Evolutionary conservation across 805 yeast genomes (phyloP).

Genomic region (Nakazawaea peltata): DNA sequence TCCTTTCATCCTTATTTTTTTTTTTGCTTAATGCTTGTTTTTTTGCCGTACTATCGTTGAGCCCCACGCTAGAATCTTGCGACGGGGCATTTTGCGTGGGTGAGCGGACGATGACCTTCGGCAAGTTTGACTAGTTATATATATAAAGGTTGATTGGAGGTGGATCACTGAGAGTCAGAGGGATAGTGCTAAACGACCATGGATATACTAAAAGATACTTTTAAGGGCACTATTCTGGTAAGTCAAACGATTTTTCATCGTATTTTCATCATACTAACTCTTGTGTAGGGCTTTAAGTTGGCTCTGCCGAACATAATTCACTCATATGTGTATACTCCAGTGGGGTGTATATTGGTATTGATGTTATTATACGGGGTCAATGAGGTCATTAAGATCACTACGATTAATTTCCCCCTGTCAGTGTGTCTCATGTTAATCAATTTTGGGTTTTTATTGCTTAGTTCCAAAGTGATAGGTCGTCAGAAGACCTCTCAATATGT

Average conservation of each 20-base stretch:
- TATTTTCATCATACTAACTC: not conserved
- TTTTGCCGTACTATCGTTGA: too few relatives aligned
- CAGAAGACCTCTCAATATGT: constrained; percentile 17
- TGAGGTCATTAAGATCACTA: constrained; percentile 32
- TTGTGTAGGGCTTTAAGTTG: constrained; percentile 9
- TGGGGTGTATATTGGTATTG: constrained; percentile 38
- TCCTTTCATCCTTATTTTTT: too few relatives aligned
- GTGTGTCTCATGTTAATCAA: constrained; percentile 63
- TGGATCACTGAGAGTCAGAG: too few relatives aligned
- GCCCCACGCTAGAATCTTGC: too few relatives aligned
- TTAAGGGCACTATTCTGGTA: too few relatives aligned
- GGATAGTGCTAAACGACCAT: not conserved
- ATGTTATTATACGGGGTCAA: constrained; percentile 46
- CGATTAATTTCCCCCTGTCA: constrained; percentile 58
- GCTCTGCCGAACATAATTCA: constrained; percentile 26
- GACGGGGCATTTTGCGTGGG: too few relatives aligned
- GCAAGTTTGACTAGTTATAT: too few relatives aligned
- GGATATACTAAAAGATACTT: not conserved
- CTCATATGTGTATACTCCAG: constrained; percentile 38
- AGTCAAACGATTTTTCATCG: too few relatives aligned
- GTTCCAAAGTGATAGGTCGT: constrained; percentile 30
- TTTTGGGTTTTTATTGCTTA: constrained; percentile 34
- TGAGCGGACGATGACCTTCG: too few relatives aligned
- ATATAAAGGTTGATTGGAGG: too few relatives aligned
- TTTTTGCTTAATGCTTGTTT: too few relatives aligned